Evolutionary conservation across 2,329 filamentous ascomycete species (phyloP).

Genomic region (Epicoccum sorghinum): DNA sequence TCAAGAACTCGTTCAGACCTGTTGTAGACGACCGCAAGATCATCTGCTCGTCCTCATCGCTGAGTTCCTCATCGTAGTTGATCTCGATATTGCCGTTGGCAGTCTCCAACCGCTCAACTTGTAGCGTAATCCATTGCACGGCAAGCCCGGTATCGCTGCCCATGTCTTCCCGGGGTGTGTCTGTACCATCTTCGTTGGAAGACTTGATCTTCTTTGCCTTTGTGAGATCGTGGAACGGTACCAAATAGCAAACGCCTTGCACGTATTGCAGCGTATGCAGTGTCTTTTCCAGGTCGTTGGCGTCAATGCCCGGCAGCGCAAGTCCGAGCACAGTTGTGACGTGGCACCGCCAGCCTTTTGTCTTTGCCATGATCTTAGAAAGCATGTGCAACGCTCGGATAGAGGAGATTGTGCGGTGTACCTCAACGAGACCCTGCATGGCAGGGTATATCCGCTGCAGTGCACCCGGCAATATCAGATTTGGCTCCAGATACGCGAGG

Average conservation of each 20-base stretch:
- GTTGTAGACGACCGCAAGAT: constrained; percentile 94
- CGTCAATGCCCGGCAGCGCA: constrained; percentile 92
- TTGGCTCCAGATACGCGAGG: constrained; percentile 87
- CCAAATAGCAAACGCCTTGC: constrained; percentile 93
- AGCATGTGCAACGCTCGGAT: constrained; percentile 91
- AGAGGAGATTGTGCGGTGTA: constrained; percentile 93
- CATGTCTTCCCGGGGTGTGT: constrained; percentile 42
- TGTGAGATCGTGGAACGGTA: constrained; percentile 85
- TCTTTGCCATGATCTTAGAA: constrained; percentile 85
- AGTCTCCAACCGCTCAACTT: constrained; percentile 91
- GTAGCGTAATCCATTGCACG: constrained; percentile 89
- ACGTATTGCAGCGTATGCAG: constrained; percentile 94
- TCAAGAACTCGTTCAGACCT: constrained; percentile 89
- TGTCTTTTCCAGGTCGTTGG: constrained; percentile 96
- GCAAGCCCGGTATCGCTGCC: constrained; percentile 64
- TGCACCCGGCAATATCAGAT: constrained; percentile 89
- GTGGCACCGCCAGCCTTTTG: constrained; percentile 96
- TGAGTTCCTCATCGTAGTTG: constrained; percentile 81
- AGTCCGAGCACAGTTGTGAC: constrained; percentile 92
- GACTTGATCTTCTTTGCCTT: constrained; percentile 53
- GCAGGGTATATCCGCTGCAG: constrained; percentile 96
- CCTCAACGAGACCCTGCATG: constrained; percentile 94
- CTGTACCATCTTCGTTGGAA: constrained; percentile 30
- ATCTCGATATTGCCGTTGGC: constrained; percentile 85
- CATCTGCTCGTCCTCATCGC: constrained; percentile 82